These are phyloP conservation scores for Phlebiopsis flavidoalba DNA, from an alignment of 768 basidiomycete species.

Conservation along the genomic window DNA sequence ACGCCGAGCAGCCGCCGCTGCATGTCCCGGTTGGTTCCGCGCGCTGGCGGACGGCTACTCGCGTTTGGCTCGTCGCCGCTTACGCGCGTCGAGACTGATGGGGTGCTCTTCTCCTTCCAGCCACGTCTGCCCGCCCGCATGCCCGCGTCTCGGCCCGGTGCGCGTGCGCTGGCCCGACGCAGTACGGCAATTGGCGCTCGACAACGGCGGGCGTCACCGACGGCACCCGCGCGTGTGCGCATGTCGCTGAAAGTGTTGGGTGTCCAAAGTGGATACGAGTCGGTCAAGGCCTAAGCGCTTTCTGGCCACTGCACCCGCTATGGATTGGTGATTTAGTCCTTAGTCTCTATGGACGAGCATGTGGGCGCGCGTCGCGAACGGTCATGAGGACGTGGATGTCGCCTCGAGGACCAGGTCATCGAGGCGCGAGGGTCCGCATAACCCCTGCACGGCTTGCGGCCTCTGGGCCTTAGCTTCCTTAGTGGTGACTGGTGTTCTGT, in stretches of 20 bases:
- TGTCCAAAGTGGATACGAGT: slow-evolving; percentile 20
- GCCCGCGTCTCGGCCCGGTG: slow-evolving; percentile 39
- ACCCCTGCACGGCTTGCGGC: no score
- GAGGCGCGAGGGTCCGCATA: no score
- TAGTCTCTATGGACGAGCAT: no score
- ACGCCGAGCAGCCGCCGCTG: not conserved
- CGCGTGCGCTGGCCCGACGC: slow-evolving; percentile 49
- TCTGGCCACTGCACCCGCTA: no score
- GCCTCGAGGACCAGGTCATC: no score
- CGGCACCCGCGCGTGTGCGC: slow-evolving; percentile 12
- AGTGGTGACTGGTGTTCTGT: no score
- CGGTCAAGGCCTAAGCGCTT: no score
- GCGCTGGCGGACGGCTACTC: slow-evolving; percentile 28
- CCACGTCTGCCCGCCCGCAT: slow-evolving; percentile 42
- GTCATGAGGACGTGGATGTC: no score
- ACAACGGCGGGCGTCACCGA: slow-evolving; percentile 19
- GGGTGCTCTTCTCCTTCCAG: slow-evolving; percentile 57
- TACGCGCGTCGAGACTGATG: slow-evolving; percentile 34
- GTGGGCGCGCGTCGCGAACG: no score
- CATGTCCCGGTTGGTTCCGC: slow-evolving; percentile 20
- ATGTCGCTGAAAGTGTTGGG: slow-evolving; percentile 21
- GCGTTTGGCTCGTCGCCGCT: slow-evolving; percentile 51
- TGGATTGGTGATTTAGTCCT: no score
- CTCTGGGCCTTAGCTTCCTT: no score
- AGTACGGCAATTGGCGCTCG: slow-evolving; percentile 23